phyloP scores from a whole-genome alignment of 495 filamentous ascomycete species.

The Talaromyces liani region DNA sequence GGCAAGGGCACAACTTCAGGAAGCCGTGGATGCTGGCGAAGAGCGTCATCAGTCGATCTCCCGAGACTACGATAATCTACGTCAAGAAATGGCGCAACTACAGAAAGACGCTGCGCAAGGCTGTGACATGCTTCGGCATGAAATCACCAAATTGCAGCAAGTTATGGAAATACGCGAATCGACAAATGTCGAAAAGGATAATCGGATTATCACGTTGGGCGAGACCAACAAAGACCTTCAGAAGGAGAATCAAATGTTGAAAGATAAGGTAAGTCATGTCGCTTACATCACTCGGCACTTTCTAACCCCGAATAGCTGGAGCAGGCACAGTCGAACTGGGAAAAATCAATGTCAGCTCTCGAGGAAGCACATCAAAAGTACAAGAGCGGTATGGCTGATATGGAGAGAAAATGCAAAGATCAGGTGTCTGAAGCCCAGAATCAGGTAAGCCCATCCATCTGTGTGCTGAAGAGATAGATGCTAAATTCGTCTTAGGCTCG shows the following conservation, averaged over 20 bases:
- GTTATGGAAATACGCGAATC: constrained; percentile 13
- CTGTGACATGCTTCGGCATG: constrained; percentile 12
- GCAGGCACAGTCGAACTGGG: constrained; percentile 15
- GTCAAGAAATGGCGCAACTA: neutral
- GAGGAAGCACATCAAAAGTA: constrained; percentile 17
- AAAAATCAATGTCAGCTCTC: constrained; percentile 16
- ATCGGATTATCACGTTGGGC: constrained; percentile 18
- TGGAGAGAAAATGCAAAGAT: constrained; percentile 14
- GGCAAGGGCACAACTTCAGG: constrained; percentile 15
- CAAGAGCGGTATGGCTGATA: constrained; percentile 13
- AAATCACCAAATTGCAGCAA: constrained; percentile 13
- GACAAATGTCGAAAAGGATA: constrained; percentile 20
- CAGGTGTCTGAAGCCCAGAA: constrained; percentile 13
- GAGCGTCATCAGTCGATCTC: constrained; percentile 1
- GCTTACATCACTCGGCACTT: neutral
- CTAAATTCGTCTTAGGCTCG: constrained; percentile 1
- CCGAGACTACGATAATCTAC: neutral
- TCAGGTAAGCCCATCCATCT: constrained; percentile 17
- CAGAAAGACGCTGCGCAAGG: constrained; percentile 16
- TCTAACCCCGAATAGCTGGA: constrained; percentile 17
- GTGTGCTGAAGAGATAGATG: neutral
- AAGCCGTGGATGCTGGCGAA: constrained; percentile 13
- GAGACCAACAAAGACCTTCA: constrained; percentile 15
- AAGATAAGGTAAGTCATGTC: constrained; percentile 21
- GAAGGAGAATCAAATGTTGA: constrained; percentile 14